phyloP scores from a whole-genome alignment of 2,329 filamentous ascomycete genomes.

The Lecanicillium sp. region DNA sequence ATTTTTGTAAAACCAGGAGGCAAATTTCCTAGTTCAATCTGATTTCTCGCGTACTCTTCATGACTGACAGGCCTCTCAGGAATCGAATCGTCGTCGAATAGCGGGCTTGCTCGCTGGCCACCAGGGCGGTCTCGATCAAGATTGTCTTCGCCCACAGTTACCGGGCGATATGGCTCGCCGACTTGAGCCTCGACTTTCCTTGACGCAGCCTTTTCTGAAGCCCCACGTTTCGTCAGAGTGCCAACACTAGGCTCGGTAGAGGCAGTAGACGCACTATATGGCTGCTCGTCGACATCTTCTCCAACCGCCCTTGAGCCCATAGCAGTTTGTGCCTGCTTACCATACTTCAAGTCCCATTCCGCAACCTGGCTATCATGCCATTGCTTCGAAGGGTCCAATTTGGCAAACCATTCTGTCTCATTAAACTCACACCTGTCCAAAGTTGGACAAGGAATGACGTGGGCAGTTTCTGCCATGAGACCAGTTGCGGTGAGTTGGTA shows the following conservation, averaged over 20 bases:
- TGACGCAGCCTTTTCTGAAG: neutral
- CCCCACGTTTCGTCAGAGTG: too few relatives aligned
- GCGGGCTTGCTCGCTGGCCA: neutral
- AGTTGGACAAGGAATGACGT: slow-evolving; percentile 36
- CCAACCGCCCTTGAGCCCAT: neutral
- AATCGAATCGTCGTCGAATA: slow-evolving; percentile 1
- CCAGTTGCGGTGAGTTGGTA: slow-evolving; percentile 52
- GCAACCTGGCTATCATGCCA: slow-evolving; percentile 34
- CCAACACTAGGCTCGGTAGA: too few relatives aligned
- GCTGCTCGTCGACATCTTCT: neutral
- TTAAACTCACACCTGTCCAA: slow-evolving; percentile 42
- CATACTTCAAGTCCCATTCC: slow-evolving; percentile 35
- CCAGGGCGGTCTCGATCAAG: neutral
- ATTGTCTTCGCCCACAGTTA: too few relatives aligned
- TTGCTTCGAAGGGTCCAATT: slow-evolving; percentile 36
- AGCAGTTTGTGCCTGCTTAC: slow-evolving; percentile 9
- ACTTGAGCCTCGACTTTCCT: neutral
- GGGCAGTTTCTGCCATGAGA: slow-evolving; percentile 54
- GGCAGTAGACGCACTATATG: neutral
- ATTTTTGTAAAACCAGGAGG: slow-evolving; percentile 44
- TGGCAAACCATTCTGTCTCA: slow-evolving; percentile 37
- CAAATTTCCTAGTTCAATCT: slow-evolving; percentile 34
- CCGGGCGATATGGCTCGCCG: too few relatives aligned
- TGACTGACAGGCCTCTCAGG: slow-evolving; percentile 37
- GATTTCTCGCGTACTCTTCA: slow-evolving; percentile 41